phyloP scores from a whole-genome alignment of 495 filamentous ascomycete genomes.

The Trichocladium antarcticum region DNA sequence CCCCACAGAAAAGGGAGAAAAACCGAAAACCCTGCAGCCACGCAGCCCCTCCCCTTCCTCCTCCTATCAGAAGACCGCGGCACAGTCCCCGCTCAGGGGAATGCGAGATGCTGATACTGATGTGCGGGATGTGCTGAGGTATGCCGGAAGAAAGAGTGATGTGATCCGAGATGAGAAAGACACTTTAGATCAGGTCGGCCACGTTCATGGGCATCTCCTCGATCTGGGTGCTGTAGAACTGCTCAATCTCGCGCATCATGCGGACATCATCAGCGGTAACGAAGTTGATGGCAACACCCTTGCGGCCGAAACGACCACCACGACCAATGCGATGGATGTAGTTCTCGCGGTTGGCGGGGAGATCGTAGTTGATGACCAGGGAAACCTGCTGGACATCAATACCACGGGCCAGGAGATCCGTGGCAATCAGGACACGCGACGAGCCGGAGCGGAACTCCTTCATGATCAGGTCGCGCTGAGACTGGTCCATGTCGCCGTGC shows the following conservation, averaged over 20 bases:
- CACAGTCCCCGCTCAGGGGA: conserved; percentile 20
- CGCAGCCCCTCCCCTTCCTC: conserved; percentile 15
- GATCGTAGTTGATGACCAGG: conserved; percentile 98
- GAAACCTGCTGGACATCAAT: conserved; percentile 99
- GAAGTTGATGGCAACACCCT: conserved; percentile 99
- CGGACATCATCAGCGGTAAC: conserved; percentile 95
- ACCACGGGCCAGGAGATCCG: conserved; percentile 92
- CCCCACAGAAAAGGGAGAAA: conserved; percentile 15
- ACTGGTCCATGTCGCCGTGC: conserved; percentile 99
- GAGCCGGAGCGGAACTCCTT: conserved; percentile 96
- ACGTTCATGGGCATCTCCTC: conserved; percentile 99
- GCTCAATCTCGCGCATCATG: conserved; percentile 93
- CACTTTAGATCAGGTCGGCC: conserved; percentile 47
- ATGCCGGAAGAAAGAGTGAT: conserved; percentile 21
- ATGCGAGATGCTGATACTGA: conserved; percentile 17
- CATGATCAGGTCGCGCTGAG: conserved; percentile 97
- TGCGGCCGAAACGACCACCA: conserved; percentile 89
- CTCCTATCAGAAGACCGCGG: conserved; percentile 21
- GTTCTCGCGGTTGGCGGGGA: conserved; percentile 98
- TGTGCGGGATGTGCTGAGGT: conserved; percentile 17
- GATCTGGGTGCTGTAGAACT: conserved; percentile 95
- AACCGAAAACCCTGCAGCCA: conserved; percentile 7
- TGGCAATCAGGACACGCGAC: conserved; percentile 94
- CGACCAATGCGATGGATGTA: conserved; percentile 98
- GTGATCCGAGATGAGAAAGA: conserved; percentile 7